phyloP scores from a whole-genome alignment of 2,329 filamentous ascomycete genomes.

The Cordyceps cicadae region DNA sequence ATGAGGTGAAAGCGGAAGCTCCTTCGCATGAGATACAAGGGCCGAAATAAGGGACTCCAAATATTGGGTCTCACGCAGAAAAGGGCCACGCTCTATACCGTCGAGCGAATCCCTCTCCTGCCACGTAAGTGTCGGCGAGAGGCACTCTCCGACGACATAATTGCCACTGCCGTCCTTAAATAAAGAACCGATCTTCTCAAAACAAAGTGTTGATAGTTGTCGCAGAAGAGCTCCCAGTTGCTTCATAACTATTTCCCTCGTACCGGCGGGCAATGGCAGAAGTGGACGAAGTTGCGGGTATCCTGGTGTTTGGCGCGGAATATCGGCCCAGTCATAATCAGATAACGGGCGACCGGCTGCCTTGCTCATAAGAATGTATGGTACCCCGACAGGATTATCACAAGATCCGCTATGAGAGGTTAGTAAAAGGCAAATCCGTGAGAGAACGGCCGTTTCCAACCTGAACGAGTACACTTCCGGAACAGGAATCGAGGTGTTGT shows the following conservation, averaged over 20 bases:
- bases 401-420: constrained; percentile 9
- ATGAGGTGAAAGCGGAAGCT: constrained; percentile 21
- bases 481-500: constrained; percentile 14
- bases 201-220: constrained; percentile 13
- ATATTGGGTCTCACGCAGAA: constrained; percentile 18
- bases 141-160: constrained; percentile 16
- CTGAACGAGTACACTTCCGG: constrained; percentile 18
- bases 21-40: constrained; percentile 17
- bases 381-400: constrained; percentile 17
- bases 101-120: constrained; percentile 18
- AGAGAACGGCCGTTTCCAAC: constrained; percentile 10
- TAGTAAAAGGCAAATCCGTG: neutral
- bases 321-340: constrained; percentile 15
- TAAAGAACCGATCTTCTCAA: constrained; percentile 19
- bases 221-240: constrained; percentile 17
- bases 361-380: constrained; percentile 20
- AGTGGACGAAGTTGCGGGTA: constrained; percentile 9
- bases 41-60: constrained; percentile 19
- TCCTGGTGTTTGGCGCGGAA: neutral
- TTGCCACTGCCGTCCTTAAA: constrained; percentile 12
- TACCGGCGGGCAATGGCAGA: constrained; percentile 15
- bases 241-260: constrained; percentile 15
- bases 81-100: constrained; percentile 20
- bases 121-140: constrained; percentile 17
- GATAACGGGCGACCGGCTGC: constrained; percentile 15